Conservation (phyloP, 2,329 filamentous ascomycete genomes). For the Aureobasidium sp. region DNA sequence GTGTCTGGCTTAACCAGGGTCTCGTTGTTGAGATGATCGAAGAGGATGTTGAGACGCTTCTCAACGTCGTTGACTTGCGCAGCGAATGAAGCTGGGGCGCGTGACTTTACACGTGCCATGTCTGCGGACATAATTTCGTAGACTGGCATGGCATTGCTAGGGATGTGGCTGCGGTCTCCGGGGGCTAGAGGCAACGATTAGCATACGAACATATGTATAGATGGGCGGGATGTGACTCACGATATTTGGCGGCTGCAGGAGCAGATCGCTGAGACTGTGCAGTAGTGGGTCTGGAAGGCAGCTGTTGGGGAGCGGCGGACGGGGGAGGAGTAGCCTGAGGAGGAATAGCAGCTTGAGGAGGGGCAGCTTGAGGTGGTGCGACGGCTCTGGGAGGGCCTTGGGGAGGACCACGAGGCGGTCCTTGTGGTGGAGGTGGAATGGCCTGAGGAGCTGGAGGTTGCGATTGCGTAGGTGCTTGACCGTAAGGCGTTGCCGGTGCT, state of each 20-base stretch:
- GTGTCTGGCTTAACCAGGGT: slow-evolving; percentile 78
- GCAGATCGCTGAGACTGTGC: slow-evolving; percentile 41
- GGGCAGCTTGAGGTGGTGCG: slow-evolving; percentile 40
- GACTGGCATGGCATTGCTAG: slow-evolving; percentile 63
- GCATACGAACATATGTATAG: not conserved
- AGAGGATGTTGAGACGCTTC: slow-evolving; percentile 85
- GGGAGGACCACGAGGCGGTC: slow-evolving; percentile 35
- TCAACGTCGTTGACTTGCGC: slow-evolving; percentile 88
- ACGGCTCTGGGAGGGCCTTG: slow-evolving; percentile 38
- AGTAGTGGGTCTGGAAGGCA: slow-evolving; percentile 35
- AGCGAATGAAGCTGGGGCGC: slow-evolving; percentile 79
- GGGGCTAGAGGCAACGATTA: slow-evolving; percentile 17
- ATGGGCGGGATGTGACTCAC: slow-evolving; percentile 36
- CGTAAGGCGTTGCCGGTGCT: slow-evolving; percentile 23
- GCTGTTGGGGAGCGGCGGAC: slow-evolving; percentile 18
- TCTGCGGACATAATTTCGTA: slow-evolving; percentile 74
- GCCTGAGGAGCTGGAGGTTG: slow-evolving; percentile 28
- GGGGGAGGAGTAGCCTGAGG: slow-evolving; percentile 13
- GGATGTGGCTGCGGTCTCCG: slow-evolving; percentile 86
- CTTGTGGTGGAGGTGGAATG: slow-evolving; percentile 29
- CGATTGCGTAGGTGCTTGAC: slow-evolving; percentile 32
- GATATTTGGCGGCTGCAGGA: slow-evolving; percentile 56
- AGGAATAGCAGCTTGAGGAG: slow-evolving; percentile 34
- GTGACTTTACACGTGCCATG: slow-evolving; percentile 78
- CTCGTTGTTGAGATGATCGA: slow-evolving; percentile 94